Evolutionary conservation across 768 basidiomycete species (phyloP).

Genomic region (Coprinellus aureogranulatus): DNA sequence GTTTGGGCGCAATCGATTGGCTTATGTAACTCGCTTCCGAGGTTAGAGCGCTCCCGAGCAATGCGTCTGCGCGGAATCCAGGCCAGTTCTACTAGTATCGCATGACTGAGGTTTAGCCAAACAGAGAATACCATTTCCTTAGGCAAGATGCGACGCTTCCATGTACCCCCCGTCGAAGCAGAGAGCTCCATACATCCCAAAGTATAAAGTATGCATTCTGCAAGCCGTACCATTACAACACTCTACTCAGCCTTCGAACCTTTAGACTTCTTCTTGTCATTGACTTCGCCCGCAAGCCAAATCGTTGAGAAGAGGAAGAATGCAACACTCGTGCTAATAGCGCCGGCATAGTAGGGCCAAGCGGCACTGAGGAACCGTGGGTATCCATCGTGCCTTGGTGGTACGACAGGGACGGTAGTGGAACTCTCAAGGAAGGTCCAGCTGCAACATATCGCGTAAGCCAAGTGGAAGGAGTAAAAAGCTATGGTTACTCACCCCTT

Average conservation of each 20-base stretch:
- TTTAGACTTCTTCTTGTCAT: constrained; percentile 54
- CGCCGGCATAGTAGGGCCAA: constrained; percentile 92
- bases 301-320: constrained; percentile 85
- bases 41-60: no score
- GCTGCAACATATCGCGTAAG: no score
- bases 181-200: not conserved
- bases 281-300: constrained; percentile 85
- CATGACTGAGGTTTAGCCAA: no score
- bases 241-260: constrained; percentile 41
- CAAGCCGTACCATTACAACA: not conserved
- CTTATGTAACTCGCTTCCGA: not conserved
- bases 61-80: not conserved
- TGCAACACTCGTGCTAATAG: constrained; percentile 81
- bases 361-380: constrained; percentile 94
- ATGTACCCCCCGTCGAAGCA: no score
- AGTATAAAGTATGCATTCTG: not conserved
- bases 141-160: no score
- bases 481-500: constrained; percentile 59
- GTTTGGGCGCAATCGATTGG: not conserved
- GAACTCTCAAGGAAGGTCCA: constrained; percentile 72
- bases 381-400: constrained; percentile 92
- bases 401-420: constrained; percentile 83
- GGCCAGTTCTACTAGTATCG: not conserved
- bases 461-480: not conserved
- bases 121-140: not conserved